phyloP scores from a whole-genome alignment of 31 red algal species.

The Bonnemaisonia californica region DNA sequence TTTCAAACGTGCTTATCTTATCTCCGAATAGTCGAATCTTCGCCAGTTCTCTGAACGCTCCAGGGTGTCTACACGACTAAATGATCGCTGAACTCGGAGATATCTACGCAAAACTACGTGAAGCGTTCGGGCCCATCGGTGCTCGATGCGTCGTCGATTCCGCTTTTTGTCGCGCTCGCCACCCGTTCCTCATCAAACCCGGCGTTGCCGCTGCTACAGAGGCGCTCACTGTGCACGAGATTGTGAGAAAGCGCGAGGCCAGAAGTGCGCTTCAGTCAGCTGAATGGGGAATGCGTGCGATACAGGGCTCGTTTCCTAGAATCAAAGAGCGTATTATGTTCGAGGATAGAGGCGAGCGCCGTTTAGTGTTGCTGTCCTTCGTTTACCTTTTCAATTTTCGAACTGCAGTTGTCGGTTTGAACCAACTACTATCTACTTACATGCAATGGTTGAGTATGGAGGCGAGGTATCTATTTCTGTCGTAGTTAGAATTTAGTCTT shows the following conservation, averaged over 20 bases:
- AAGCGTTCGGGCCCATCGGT: neutral
- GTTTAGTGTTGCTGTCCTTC: neutral
- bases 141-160: slow-evolving; percentile 11
- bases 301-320: slow-evolving; percentile 19
- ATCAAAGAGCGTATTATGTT: neutral
- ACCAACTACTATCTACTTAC: slow-evolving; percentile 9
- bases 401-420: slow-evolving; percentile 14
- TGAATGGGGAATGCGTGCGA: slow-evolving; percentile 15
- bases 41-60: neutral
- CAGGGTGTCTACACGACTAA: neutral
- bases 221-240: slow-evolving; percentile 5
- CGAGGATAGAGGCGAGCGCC: slow-evolving; percentile 11
- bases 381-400: slow-evolving; percentile 18
- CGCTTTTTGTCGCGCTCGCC: neutral
- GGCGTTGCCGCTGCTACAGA: no score
- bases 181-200: slow-evolving; percentile 32
- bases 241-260: neutral
- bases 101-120: neutral
- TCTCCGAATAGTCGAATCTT: neutral
- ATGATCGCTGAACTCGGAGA: neutral
- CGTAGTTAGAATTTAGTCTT: neutral
- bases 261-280: neutral
- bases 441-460: slow-evolving; percentile 5
- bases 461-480: no score
- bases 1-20: neutral